Base-by-base conservation (phyloP, 441 rosid genomes). In the Erodium texanum region DNA sequence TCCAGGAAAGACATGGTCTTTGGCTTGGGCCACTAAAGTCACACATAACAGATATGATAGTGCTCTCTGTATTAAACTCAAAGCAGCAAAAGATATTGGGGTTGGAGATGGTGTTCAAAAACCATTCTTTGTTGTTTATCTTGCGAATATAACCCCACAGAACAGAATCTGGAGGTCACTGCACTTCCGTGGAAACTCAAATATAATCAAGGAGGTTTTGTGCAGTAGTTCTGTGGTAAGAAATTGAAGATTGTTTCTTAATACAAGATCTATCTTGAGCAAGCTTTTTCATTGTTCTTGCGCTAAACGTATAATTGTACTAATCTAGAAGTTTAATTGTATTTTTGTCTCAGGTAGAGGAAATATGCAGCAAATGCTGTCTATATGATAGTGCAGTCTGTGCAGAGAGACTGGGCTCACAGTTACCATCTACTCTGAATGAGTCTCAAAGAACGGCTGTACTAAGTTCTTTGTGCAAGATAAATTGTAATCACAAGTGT, bases 401-500 rank as follows among this genome's bases (percentile, higher is more conserved):
- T 23, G 64, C 64, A 10, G 64, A 23, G 16, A 59, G 32, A 23
- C 32, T 59, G 64, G 64, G 64, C 14, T 23, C 64, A 12, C 14
- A 1, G 24, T 59, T 59, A 24, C 64, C 64, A 12, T 59, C 64
- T 24, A 59, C 70, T 59, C 61, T 74, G 24, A 66, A 74, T 32
- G 62, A 58, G 19, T 65, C 64, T 23, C 76, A 74, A 34, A 38
- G 29, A 18, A 7, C 41, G 27, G 69, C 68, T 19, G 41, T 69
- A 14, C 23, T 9, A 4, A 15, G 69, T 16, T 68, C 65, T 29
- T 65, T 74, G 5, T 19, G 9, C 6, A 65, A 38, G 59, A 58
- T 45, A 4, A 9, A 11, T 0, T 65, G 70, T 65, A 9, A 24
- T 41, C 72, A 74, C 54, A 59, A 29, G 34, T 52, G 62, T 0